These are phyloP conservation scores for Atkinsonella hypoxylon DNA, from an alignment of 2,329 filamentous ascomycete genomes.

Conservation along the genomic window DNA sequence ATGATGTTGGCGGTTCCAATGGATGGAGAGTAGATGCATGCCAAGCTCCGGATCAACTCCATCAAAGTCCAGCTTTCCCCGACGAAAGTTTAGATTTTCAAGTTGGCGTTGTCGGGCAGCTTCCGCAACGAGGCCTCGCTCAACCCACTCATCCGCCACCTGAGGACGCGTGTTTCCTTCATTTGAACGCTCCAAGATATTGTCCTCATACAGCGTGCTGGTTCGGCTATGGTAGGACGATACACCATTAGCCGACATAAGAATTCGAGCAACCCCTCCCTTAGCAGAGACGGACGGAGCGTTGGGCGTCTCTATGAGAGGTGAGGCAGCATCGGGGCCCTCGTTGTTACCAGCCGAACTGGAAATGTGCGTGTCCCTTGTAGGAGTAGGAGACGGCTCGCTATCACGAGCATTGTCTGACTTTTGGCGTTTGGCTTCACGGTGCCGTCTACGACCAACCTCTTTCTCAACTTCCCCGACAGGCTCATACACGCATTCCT, in stretches of 20 bases:
- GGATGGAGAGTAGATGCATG: constrained; percentile 36
- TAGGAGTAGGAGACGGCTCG: neutral
- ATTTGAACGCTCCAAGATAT: constrained; percentile 11
- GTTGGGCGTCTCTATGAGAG: neutral
- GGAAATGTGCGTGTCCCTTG: neutral
- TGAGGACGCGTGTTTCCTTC: constrained; percentile 1
- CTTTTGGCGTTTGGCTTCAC: neutral
- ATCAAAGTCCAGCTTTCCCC: constrained; percentile 40
- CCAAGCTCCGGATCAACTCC: constrained; percentile 39
- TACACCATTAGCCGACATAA: constrained; percentile 26
- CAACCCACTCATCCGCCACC: constrained; percentile 27
- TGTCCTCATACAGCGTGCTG: constrained; percentile 35
- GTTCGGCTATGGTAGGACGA: constrained; percentile 38
- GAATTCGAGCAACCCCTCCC: constrained; percentile 20
- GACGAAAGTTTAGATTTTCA: constrained; percentile 33
- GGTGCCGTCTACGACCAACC: constrained; percentile 8
- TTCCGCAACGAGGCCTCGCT: constrained; percentile 34
- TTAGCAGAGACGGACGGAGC: neutral
- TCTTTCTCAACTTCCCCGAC: constrained; percentile 16
- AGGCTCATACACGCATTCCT: constrained; percentile 30
- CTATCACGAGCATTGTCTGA: neutral
- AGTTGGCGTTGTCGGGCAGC: constrained; percentile 34
- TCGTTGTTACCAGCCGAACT: neutral
- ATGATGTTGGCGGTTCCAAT: constrained; percentile 43
- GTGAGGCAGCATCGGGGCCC: neutral